Base-by-base conservation (phyloP, 192 early-diverging fungal species). In the Pilobolus umbonatus region DNA sequence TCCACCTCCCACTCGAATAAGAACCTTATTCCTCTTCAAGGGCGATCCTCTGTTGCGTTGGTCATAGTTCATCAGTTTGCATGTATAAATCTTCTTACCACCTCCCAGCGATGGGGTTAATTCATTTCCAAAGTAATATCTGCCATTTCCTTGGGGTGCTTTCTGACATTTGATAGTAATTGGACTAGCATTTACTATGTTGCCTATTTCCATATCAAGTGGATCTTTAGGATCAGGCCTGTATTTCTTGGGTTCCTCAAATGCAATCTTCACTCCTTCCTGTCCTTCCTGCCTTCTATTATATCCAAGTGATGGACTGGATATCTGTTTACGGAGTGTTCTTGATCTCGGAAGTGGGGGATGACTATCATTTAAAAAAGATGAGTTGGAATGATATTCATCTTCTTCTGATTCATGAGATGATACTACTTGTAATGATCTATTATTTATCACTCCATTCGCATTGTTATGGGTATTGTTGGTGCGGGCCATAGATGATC, bases 1-100 rank as follows among this genome's bases (percentile, higher is more conserved):
- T 25, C 82, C 80, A 17, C 82, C 82, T 35, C 82, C 80, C 7
- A 82, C 80, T 26, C 80, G 71, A 34, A 82, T 79, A 31, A 80
- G 40, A 1, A 85, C 82, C 40, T 83, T 83, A 26, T 71, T 78
- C 42, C 70, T 61, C 15, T 46, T 57, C 0, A 58, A 36, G 4
- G 57, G 11, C 10, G 29, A 30, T 43, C 55, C 60, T 53, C 60
- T 61, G n/a, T 39, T 51, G 15, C 70, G 59, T 12, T 68, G 55
- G 40, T 49, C 66, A 57, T 63, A 75, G 30, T 28, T 73, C 68
- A 64, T 71, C 44, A 73, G 66, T 61, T 56, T 68, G 66, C 66
- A 82, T 12, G 68, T 59, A 49, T 72, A 70, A 63, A 62, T 57
- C 48, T 80, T 82, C 24, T 74, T 75, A 12, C 65, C 68, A 21